Conservation (phyloP, 352 stramenopile species). For the Phytophthora palmivora region DNA sequence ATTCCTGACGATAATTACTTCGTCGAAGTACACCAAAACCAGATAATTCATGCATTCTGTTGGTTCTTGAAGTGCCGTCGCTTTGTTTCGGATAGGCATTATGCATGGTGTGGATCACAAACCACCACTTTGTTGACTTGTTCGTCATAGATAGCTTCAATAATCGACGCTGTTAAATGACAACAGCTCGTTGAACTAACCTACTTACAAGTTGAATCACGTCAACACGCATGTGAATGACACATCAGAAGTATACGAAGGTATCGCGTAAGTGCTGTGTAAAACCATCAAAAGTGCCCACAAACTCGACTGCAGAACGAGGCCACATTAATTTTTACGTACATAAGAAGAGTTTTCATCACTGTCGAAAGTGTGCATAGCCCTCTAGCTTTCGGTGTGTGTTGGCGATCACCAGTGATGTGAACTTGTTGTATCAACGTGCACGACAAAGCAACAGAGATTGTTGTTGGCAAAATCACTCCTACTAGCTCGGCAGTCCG, state of each 20-base stretch:
- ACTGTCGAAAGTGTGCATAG: constrained; percentile 12
- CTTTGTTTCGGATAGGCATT: no score
- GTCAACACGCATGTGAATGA: neutral
- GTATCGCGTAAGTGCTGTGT: no score
- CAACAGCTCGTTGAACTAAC: no score
- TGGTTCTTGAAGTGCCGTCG: no score
- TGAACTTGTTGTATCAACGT: constrained; percentile 12
- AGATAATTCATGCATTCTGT: no score
- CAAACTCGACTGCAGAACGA: neutral
- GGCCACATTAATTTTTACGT: constrained; percentile 6
- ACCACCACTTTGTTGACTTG: constrained; percentile 1
- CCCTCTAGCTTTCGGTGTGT: neutral
- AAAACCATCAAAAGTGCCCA: neutral
- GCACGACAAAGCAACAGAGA: constrained; percentile 9
- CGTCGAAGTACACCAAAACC: no score
- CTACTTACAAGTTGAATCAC: no score
- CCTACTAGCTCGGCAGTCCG: no score
- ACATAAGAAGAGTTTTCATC: constrained; percentile 1
- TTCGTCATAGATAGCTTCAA: neutral
- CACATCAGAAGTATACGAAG: neutral
- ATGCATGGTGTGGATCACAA: no score
- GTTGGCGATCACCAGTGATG: constrained; percentile 2
- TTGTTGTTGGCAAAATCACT: no score
- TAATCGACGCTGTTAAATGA: neutral
- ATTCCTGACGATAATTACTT: constrained; percentile 8